Conservation (phyloP, 306 rosid species). For the Oxytropis ochrocephala region DNA sequence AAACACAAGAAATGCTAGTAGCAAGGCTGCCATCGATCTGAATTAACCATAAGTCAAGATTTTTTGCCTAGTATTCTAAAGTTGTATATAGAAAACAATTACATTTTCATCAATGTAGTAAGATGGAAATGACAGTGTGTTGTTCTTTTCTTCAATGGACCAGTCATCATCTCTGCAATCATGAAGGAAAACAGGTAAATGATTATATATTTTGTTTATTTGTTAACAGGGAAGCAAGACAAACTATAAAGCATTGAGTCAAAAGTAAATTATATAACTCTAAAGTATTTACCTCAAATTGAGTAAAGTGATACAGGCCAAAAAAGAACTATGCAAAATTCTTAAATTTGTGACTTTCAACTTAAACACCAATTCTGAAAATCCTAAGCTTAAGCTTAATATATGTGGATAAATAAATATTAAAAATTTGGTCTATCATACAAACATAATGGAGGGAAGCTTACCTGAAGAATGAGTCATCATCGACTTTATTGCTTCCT, state of each 20-base stretch:
- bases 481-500: constrained; percentile 83
- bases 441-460: constrained; percentile 6
- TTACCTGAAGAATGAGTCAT: constrained; percentile 59
- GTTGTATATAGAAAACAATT: constrained; percentile 32
- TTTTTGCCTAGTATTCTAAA: constrained; percentile 15
- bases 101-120: constrained; percentile 98
- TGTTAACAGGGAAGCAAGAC: constrained; percentile 1
- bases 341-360: not conserved
- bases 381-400: constrained; percentile 13
- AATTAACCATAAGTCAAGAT: constrained; percentile 3
- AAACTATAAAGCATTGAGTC: constrained; percentile 6
- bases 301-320: constrained; percentile 4
- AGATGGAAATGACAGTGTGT: constrained; percentile 82
- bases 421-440: constrained; percentile 8
- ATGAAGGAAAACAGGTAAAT: constrained; percentile 25
- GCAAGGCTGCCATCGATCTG: constrained; percentile 12
- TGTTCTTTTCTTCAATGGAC: constrained; percentile 77
- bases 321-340: constrained; percentile 5
- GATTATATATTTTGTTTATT: constrained; percentile 1
- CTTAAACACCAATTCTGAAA: not conserved
- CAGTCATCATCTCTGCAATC: constrained; percentile 89
- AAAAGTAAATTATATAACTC: not conserved
- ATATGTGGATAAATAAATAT: constrained; percentile 1
- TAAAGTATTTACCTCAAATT: constrained; percentile 3
- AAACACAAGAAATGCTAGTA: constrained; percentile 13